phyloP scores from a whole-genome alignment of 495 filamentous ascomycete species.

The Darksidea phi region DNA sequence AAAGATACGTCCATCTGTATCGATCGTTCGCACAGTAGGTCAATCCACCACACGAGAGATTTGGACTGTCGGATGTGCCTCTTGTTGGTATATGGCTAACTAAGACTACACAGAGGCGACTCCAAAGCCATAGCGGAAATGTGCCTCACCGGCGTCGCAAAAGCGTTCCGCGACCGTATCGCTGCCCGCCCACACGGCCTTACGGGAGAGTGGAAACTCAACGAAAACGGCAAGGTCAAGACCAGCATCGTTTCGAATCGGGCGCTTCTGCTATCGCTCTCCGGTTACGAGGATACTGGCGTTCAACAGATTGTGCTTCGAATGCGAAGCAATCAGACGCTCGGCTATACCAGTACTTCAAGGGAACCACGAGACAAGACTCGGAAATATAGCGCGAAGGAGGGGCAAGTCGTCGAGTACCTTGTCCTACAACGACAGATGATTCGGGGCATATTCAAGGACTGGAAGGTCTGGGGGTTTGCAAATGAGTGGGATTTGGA shows the following conservation, averaged over 20 bases:
- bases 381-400: background rate
- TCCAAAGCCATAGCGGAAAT: background rate
- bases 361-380: background rate
- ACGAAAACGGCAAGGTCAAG: background rate
- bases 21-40: background rate
- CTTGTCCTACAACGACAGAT: background rate
- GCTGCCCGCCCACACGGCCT: background rate
- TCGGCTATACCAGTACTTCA: background rate
- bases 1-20: background rate
- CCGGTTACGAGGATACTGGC: background rate
- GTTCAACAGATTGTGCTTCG: background rate
- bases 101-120: background rate
- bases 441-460: background rate
- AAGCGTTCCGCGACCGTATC: background rate
- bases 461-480: background rate
- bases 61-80: background rate
- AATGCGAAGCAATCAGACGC: background rate
- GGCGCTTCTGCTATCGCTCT: background rate
- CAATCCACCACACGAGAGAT: background rate
- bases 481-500: background rate
- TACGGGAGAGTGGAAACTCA: background rate
- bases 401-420: background rate
- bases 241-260: background rate
- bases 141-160: background rate
- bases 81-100: background rate